phyloP scores from a whole-genome alignment of 1,284 basidiomycete genomes.

The Cutaneotrichosporon dermatis region DNA sequence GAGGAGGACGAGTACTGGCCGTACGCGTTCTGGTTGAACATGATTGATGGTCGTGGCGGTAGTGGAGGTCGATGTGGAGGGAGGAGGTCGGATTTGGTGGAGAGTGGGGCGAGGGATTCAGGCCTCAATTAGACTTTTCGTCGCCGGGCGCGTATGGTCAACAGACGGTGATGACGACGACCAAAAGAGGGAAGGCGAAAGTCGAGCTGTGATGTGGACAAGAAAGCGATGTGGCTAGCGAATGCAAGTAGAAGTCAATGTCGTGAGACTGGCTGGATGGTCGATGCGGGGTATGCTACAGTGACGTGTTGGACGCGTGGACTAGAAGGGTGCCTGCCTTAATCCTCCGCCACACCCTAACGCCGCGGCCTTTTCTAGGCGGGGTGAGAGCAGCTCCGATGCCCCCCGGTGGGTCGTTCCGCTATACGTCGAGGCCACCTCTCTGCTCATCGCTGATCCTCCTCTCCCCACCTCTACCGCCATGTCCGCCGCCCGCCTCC shows the following conservation, averaged over 20 bases:
- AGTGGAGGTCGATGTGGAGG: conserved; percentile 1
- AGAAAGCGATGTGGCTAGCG: no score
- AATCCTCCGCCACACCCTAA: no score
- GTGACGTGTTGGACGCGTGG: conserved; percentile 3
- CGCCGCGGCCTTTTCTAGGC: no score
- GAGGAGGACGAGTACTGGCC: conserved; percentile 11
- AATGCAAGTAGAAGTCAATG: neutral
- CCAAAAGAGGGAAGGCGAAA: neutral
- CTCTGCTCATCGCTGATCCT: conserved; percentile 7
- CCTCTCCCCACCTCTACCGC: conserved; percentile 16
- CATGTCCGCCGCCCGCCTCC: conserved; percentile 41
- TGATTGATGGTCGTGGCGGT: conserved; percentile 11
- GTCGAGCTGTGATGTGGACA: neutral
- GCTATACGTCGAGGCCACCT: neutral
- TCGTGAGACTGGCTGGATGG: neutral
- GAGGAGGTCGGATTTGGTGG: neutral
- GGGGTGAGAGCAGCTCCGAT: no score
- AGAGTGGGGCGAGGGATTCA: no score
- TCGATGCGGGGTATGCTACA: neutral
- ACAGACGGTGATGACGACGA: no score
- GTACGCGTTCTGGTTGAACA: conserved; percentile 29
- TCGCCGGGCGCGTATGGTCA: neutral
- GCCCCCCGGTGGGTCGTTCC: no score
- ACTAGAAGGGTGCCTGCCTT: no score
- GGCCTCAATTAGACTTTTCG: neutral